Evolutionary conservation across 768 basidiomycete species (phyloP).

Genomic region (Pulveroboletus sp.): DNA sequence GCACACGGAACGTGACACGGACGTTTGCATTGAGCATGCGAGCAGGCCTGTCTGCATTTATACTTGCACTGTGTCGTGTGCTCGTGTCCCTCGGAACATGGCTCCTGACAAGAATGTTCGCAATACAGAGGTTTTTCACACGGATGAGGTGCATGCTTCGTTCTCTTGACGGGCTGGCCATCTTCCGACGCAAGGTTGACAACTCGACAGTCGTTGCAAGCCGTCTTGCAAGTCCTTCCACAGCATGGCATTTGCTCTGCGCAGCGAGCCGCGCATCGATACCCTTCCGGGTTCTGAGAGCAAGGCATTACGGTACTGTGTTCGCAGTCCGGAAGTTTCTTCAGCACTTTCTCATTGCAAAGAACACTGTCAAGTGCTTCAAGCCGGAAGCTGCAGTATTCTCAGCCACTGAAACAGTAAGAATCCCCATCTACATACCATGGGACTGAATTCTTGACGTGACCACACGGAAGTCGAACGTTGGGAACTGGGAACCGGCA

Average conservation of each 20-base stretch:
- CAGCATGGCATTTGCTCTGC: constrained; percentile 49
- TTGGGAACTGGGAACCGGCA: constrained; percentile 47
- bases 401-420: neutral
- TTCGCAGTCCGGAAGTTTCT: constrained; percentile 49
- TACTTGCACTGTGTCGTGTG: constrained; percentile 45
- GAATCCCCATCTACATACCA: constrained; percentile 39
- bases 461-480: constrained; percentile 57
- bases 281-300: constrained; percentile 37
- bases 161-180: constrained; percentile 21
- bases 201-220: constrained; percentile 48
- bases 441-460: constrained; percentile 38
- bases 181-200: constrained; percentile 1
- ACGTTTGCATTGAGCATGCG: constrained; percentile 46
- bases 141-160: constrained; percentile 40
- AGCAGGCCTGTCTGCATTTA: constrained; percentile 51
- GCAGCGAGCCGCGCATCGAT: constrained; percentile 43
- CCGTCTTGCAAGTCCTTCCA: constrained; percentile 43
- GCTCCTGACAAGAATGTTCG: constrained; percentile 46
- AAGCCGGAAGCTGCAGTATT: constrained; percentile 40
- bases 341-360: constrained; percentile 42
- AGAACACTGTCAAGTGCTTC: constrained; percentile 41
- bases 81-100: constrained; percentile 48
- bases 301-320: constrained; percentile 49
- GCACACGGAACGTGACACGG: constrained; percentile 53
- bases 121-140: constrained; percentile 55